These are phyloP conservation scores for Phytophthora capsici DNA, from an alignment of 352 stramenopile species.

Conservation along the genomic window DNA sequence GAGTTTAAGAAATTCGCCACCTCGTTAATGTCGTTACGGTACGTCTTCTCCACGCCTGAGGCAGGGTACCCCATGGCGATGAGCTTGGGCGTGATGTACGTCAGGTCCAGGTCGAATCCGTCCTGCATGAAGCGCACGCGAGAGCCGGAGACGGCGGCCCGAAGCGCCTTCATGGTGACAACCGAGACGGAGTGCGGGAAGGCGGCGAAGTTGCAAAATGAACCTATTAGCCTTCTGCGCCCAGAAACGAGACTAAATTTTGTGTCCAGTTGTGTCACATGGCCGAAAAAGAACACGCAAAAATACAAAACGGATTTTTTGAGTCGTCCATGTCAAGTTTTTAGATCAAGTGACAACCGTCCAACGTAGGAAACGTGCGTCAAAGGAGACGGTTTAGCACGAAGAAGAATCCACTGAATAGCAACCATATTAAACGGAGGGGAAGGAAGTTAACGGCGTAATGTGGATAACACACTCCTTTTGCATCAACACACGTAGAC, in stretches of 20 bases:
- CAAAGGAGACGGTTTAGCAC: background rate
- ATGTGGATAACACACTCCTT: background rate
- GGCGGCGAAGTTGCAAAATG: constrained; percentile 14
- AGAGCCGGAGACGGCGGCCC: constrained; percentile 78
- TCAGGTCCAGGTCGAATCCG: constrained; percentile 86
- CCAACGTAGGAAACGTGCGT: background rate
- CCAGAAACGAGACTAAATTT: constrained; percentile 3
- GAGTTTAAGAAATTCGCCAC: constrained; percentile 74
- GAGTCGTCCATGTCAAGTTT: background rate
- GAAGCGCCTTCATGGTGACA: constrained; percentile 74
- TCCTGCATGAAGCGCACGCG: constrained; percentile 86
- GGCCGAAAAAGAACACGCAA: constrained; percentile 4
- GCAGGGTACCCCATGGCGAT: constrained; percentile 87
- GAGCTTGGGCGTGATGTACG: constrained; percentile 83
- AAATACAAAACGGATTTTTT: constrained; percentile 10
- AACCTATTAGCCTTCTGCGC: constrained; percentile 11
- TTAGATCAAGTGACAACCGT: constrained; percentile 1
- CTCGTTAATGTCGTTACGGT: constrained; percentile 87
- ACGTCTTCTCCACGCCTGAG: constrained; percentile 84
- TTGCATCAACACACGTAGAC: too few species aligned
- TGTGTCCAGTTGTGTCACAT: constrained; percentile 20
- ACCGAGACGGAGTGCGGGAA: background rate
- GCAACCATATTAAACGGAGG: background rate
- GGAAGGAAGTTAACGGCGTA: background rate
- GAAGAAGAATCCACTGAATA: constrained; percentile 12